Evolutionary conservation across 495 filamentous ascomycete species (phyloP).

Genomic region (Xylaria sp.): DNA sequence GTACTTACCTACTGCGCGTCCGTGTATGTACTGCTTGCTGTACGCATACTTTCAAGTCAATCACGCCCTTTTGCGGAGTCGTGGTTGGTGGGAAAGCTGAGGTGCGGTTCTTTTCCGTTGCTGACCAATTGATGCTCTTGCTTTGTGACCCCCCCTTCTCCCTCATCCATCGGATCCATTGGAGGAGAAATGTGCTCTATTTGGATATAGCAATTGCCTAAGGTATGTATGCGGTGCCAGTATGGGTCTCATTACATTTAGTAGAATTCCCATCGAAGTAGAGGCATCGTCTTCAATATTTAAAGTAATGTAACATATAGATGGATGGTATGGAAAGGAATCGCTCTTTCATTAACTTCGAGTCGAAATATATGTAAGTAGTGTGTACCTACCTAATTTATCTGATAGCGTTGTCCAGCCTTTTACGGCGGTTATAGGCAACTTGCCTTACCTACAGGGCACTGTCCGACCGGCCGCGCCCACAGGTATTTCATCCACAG

Average conservation of each 20-base stretch:
- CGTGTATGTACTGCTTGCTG: background rate
- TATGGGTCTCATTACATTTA: too few relatives aligned
- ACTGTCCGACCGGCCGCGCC: background rate
- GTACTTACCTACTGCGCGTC: background rate
- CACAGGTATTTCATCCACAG: background rate
- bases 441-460: background rate
- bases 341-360: background rate
- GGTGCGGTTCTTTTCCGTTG: background rate
- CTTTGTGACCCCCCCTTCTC: slow-evolving; percentile 4
- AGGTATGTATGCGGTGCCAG: too few relatives aligned
- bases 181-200: slow-evolving; percentile 14
- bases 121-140: background rate
- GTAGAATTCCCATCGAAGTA: background rate
- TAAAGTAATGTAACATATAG: too few relatives aligned
- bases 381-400: too few relatives aligned
- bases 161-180: too few relatives aligned
- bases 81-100: slow-evolving; percentile 11
- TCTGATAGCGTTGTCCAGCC: too few relatives aligned
- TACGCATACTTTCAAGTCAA: too few relatives aligned
- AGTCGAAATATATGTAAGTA: background rate
- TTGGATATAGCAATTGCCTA: background rate
- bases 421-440: background rate
- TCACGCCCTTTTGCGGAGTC: background rate
- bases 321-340: too few relatives aligned
- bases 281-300: background rate